Conservation (phyloP, 352 stramenopile genomes). For the Elongisporangium senticosum region DNA sequence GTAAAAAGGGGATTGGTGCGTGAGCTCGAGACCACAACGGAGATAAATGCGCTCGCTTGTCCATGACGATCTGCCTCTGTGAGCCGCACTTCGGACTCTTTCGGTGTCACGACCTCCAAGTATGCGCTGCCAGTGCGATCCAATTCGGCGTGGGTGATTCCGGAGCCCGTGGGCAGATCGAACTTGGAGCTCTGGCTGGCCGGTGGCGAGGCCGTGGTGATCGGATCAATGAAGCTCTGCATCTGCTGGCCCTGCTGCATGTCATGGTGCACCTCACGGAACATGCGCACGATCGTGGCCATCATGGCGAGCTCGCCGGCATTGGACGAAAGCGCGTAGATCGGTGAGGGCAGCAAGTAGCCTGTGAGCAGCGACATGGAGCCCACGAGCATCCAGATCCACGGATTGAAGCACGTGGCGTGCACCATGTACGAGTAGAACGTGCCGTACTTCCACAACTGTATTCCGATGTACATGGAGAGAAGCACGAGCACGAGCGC, state of each 20-base stretch:
- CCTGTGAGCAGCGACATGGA: constrained; percentile 57
- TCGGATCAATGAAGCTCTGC: constrained; percentile 63
- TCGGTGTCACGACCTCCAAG: constrained; percentile 33
- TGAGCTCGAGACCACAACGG: constrained; percentile 53
- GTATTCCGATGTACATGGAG: constrained; percentile 65
- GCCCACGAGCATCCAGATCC: constrained; percentile 86
- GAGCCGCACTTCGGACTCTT: constrained; percentile 29
- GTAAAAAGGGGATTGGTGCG: constrained; percentile 49
- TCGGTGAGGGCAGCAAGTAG: constrained; percentile 66
- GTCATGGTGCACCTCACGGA: constrained; percentile 79
- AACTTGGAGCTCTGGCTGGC: constrained; percentile 25
- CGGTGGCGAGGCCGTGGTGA: constrained; percentile 17
- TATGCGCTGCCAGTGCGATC: constrained; percentile 17
- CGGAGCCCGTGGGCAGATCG: constrained; percentile 14
- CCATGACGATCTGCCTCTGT: constrained; percentile 33
- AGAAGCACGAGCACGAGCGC: constrained; percentile 63
- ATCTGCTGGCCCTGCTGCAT: constrained; percentile 78
- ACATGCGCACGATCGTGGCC: constrained; percentile 77
- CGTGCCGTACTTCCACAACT: constrained; percentile 82
- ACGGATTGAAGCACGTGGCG: constrained; percentile 82
- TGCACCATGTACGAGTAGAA: constrained; percentile 85
- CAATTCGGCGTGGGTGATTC: background rate
- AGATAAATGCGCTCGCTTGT: constrained; percentile 34
- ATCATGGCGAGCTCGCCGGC: constrained; percentile 75
- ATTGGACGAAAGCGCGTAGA: constrained; percentile 75